phyloP scores from a whole-genome alignment of 2,329 filamentous ascomycete genomes.

The Trichoderma polysporum region DNA sequence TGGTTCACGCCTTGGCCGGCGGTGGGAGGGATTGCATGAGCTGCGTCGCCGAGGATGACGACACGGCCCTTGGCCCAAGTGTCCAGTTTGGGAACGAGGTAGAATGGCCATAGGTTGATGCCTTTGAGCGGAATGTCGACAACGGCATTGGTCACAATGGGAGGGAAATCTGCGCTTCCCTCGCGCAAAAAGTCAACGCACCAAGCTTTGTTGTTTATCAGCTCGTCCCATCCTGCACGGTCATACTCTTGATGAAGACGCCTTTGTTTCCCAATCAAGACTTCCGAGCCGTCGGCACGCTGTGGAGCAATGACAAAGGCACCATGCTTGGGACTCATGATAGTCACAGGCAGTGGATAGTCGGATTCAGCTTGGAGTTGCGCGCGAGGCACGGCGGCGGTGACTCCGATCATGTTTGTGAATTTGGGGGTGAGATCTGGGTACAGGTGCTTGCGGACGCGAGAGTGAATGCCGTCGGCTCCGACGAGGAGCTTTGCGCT shows the following conservation, averaged over 20 bases:
- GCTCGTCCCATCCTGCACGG: constrained; percentile 43
- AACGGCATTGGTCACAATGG: constrained; percentile 38
- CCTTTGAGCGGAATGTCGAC: constrained; percentile 31
- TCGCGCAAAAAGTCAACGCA: constrained; percentile 36
- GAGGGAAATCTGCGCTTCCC: constrained; percentile 38
- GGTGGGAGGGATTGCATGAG: constrained; percentile 49
- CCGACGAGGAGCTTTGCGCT: constrained; percentile 50
- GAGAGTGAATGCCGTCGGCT: constrained; percentile 60
- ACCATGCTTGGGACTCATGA: constrained; percentile 42
- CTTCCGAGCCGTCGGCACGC: constrained; percentile 46
- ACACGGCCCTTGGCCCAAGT: constrained; percentile 42
- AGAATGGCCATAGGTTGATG: constrained; percentile 52
- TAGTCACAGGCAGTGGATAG: constrained; percentile 44
- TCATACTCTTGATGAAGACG: constrained; percentile 37
- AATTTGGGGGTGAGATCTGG: constrained; percentile 50
- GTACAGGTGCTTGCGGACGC: constrained; percentile 51
- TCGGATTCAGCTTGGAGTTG: constrained; percentile 37
- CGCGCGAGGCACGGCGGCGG: constrained; percentile 35
- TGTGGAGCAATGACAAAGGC: constrained; percentile 54
- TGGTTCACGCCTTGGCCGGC: constrained; percentile 49
- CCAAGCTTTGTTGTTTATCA: constrained; percentile 41
- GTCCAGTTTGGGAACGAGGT: constrained; percentile 46
- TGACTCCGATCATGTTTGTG: constrained; percentile 46
- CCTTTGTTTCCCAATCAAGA: constrained; percentile 48
- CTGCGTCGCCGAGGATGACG: constrained; percentile 49